Evolutionary conservation across 345 rosid species (phyloP), one percentile per base, ranked within the genome.

Genomic region (Eucalyptus erythrocorys): DNA sequence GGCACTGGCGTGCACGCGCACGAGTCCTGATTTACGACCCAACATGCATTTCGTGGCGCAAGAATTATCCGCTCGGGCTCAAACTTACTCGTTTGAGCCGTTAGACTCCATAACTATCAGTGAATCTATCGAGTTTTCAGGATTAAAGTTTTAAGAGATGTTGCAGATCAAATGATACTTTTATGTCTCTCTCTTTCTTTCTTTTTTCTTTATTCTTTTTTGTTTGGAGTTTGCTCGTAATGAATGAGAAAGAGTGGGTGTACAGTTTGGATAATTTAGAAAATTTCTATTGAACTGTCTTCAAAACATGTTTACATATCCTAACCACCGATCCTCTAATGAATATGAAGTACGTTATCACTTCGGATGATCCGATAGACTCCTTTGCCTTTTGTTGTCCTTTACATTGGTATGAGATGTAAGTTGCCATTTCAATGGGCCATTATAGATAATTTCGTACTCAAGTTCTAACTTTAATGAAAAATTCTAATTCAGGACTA

Each of bases 31-130:
- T 19, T 84, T 88, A 27, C 80, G 96, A 71, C 98, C 98, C 42
- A 71, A 80, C 37, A 95, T 95, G 96, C 92, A 91, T 37, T 90
- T 88, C 40, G 94, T 94, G 42, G 95, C 95, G 10, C 96, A 92
- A 90, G 94, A 94, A 88, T 80, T 94, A 55, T 92, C 94, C 8
- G 94, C 93, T 15, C 85, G 88, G 66, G 87, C 93, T 15, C 95
- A 87, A 90, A 89, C 92, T 32, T 88, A 13, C 90, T 61, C 91
- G 85, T 10, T 89, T 13, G 92, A 89, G 87, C 91, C 94, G 12
- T 48, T 93, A 5, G 87, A 82, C 51, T 50, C 26, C 37, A 87
- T 93, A 47, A 91, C 93, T 14, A 48, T 93, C 24, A 85, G 87
- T 93, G 6, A 90, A 88, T 80, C 86, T 93, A 22, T 76, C 86